These are phyloP conservation scores for Syncephalis plumigaleata DNA, from an alignment of 371 early-diverging fungal species.

Conservation along the genomic window DNA sequence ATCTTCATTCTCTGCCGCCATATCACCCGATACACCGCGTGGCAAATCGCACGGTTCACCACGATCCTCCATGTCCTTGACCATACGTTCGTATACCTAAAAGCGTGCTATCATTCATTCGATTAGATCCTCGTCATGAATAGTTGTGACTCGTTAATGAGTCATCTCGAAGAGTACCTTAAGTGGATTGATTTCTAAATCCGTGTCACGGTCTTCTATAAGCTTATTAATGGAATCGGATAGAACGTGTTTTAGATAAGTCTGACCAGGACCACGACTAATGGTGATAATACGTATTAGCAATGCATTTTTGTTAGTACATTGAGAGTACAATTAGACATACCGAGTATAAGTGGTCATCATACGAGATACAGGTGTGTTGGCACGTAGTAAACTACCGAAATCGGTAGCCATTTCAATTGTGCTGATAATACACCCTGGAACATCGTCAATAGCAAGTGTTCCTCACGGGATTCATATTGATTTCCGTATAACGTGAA, in stretches of 20 bases:
- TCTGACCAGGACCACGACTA: conserved; percentile 83
- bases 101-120: neutral
- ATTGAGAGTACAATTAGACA: neutral
- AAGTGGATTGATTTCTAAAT: conserved; percentile 81
- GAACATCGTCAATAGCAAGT: conserved; percentile 86
- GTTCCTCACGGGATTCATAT: conserved; percentile 90
- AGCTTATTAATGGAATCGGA: conserved; percentile 63
- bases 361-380: conserved; percentile 91
- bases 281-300: neutral
- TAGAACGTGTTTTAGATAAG: conserved; percentile 75
- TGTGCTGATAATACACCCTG: conserved; percentile 82
- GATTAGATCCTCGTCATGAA: too few species aligned
- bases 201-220: conserved; percentile 52
- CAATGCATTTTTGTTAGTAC: neutral
- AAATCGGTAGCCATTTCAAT: conserved; percentile 75
- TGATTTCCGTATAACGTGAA: conserved; percentile 92
- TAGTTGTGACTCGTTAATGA: too few species aligned
- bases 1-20: conserved; percentile 51
- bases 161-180: conserved; percentile 19
- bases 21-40: conserved; percentile 58
- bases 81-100: conserved; percentile 75
- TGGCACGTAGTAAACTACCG: conserved; percentile 73
- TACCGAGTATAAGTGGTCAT: conserved; percentile 79
- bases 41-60: conserved; percentile 39
- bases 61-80: conserved; percentile 49